A percentile compares a stretch with the other conserved stretches of the same genome.
These are phyloP conservation scores for Clavispora fructus DNA, from an alignment of 805 yeast genomes.

Conservation along the genomic window DNA sequence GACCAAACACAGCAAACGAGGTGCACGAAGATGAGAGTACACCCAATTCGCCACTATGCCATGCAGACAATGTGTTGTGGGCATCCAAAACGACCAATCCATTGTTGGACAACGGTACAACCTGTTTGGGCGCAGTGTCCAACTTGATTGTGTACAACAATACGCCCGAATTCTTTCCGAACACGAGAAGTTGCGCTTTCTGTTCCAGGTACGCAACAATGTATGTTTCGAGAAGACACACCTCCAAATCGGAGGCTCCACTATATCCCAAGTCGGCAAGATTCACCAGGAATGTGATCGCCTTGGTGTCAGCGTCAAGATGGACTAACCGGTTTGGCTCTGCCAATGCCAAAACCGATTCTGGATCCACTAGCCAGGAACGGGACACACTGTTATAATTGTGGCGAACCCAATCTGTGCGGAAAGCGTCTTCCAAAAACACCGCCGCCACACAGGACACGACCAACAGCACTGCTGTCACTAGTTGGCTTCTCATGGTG, in stretches of 20 bases:
- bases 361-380: constrained; percentile 10
- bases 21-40: not conserved
- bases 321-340: constrained; percentile 20
- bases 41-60: not conserved
- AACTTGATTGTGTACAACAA: constrained; percentile 5
- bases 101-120: not conserved
- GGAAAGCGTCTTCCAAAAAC: constrained; percentile 49
- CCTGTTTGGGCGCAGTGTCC: constrained; percentile 1
- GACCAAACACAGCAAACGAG: not conserved
- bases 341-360: constrained; percentile 19
- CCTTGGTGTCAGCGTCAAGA: constrained; percentile 19
- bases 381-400: constrained; percentile 36
- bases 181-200: constrained; percentile 5
- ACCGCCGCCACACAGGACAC: constrained; percentile 9
- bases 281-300: constrained; percentile 24
- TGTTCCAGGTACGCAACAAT: constrained; percentile 8
- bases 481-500: not conserved
- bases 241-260: not conserved
- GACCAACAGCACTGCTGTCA: not conserved
- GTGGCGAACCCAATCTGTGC: constrained; percentile 49
- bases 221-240: constrained; percentile 1
- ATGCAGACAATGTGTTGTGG: not conserved
- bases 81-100: not conserved
- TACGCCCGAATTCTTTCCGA: constrained; percentile 8
- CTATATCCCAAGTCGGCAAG: not conserved